These are phyloP conservation scores for Carallia brachiata DNA, from an alignment of 345 rosid species.

Conservation along the genomic window DNA sequence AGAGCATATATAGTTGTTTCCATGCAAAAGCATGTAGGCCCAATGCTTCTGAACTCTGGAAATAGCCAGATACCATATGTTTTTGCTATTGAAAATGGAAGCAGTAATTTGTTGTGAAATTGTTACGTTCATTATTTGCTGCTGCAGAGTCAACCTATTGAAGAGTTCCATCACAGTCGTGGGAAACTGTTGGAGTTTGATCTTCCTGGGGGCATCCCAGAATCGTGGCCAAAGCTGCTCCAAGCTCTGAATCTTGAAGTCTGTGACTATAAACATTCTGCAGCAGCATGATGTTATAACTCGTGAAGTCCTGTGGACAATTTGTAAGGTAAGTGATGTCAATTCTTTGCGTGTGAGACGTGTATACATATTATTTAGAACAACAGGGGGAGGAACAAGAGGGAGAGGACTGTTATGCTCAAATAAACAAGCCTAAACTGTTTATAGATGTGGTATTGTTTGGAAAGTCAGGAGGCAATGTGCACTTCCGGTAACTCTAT, in stretches of 20 bases:
- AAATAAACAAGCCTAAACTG: slow-evolving; percentile 9
- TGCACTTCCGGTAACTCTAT: not conserved
- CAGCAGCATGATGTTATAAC: slow-evolving; percentile 45
- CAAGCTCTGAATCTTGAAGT: slow-evolving; percentile 76
- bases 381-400: not conserved
- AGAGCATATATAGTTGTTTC: too few relatives aligned
- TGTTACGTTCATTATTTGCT: not conserved
- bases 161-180: slow-evolving; percentile 71
- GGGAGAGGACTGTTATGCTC: slow-evolving; percentile 14
- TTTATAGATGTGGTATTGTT: slow-evolving; percentile 7
- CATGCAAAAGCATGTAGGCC: too few relatives aligned
- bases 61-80: not conserved
- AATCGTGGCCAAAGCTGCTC: slow-evolving; percentile 95
- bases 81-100: too few relatives aligned
- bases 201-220: slow-evolving; percentile 96
- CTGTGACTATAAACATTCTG: slow-evolving; percentile 53
- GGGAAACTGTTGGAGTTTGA: slow-evolving; percentile 83
- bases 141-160: slow-evolving; percentile 86
- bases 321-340: slow-evolving; percentile 36
- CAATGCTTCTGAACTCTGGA: too few relatives aligned
- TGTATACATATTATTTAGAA: slow-evolving; percentile 34
- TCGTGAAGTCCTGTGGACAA: slow-evolving; percentile 4
- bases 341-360: slow-evolving; percentile 57
- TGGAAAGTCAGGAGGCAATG: slow-evolving; percentile 11
- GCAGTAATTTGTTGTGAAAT: too few relatives aligned